Evolutionary conservation across 805 yeast species (phyloP).

Genomic region (Ogataea pini): DNA sequence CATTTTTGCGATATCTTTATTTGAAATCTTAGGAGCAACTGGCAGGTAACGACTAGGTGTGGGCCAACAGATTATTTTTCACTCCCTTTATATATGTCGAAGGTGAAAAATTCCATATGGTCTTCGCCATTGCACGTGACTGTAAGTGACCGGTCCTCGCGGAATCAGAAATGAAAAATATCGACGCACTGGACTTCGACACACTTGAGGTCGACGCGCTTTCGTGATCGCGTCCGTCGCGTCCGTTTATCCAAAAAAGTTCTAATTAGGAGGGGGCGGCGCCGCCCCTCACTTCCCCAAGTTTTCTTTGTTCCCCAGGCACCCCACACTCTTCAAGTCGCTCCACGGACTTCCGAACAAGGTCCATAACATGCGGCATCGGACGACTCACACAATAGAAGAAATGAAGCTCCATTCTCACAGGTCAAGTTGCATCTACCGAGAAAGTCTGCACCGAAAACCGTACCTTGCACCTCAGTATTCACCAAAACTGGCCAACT

Average conservation of each 20-base stretch:
- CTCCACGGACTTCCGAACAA: neutral
- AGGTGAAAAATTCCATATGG: neutral
- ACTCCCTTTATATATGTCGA: neutral
- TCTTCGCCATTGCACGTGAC: constrained; percentile 6
- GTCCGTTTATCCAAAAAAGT: too few relatives aligned
- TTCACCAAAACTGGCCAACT: too few relatives aligned
- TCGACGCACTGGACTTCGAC: too few relatives aligned
- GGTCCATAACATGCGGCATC: neutral
- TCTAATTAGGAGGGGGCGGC: too few relatives aligned
- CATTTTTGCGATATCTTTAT: constrained; percentile 14
- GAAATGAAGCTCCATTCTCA: too few relatives aligned
- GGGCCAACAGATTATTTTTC: neutral
- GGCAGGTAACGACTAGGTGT: too few relatives aligned
- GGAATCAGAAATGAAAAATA: neutral
- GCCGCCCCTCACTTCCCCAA: neutral
- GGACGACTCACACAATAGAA: too few relatives aligned
- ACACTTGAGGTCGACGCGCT: neutral
- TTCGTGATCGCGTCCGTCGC: neutral
- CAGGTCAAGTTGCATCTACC: too few relatives aligned
- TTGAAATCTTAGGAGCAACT: neutral
- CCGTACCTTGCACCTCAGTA: too few relatives aligned
- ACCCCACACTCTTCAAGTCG: neutral
- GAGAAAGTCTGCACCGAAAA: too few relatives aligned
- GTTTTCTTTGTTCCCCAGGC: neutral
- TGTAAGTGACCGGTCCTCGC: constrained; percentile 1